Evolutionary conservation across 352 stramenopile genomes (phyloP), one percentile per base, ranked within the genome.

Genomic region (Globisporangium echinulatum): DNA sequence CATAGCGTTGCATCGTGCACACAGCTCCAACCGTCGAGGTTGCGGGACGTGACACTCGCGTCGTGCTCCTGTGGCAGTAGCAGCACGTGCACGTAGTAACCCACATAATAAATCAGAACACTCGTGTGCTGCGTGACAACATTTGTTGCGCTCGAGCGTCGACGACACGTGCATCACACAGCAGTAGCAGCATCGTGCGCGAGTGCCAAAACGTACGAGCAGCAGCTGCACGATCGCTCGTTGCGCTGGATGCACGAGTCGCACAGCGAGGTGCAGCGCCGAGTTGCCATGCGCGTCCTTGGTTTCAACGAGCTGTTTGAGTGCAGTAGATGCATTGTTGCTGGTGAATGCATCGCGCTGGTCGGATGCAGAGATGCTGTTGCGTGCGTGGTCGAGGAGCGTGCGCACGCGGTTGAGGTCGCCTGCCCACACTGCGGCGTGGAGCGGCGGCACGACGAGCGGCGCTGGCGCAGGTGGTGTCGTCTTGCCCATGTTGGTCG

Each of bases 341-440:
- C 17, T 19, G 17, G 17, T 19, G 17, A 19, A 46, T 5, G 9
- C 39, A 7, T 33, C 4, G 11, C n/a, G 33, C 42, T 25, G 46
- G n/a, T 9, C n/a, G 7, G 8, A 33, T 33, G 37, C 43, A 33
- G 25, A 15, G 47, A 7, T 56, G 38, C 11, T 44, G 10, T 19
- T 43, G 58, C 36, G 69, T 0, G 61, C 49, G 1, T 58, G 50
- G 40, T 74, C 50, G 1, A 93, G 65, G 0, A 91, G 36, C 17
- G 44, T 37, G 5, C 67, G 62, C 13, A 85, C 59, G 25, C 60
- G 61, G 25, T 64, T 63, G 15, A 77, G 49, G 58, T 87, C 72
- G 46, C 84, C 84, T 42, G 87, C 79, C 84, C 82, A 91, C 11
- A 90, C 63, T 6, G 80, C 80, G n/a, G 77, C 76, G 54, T 91